Evolutionary conservation across 1,139 yeast genomes (phyloP).

Genomic region (Scheffersomyces titani): DNA sequence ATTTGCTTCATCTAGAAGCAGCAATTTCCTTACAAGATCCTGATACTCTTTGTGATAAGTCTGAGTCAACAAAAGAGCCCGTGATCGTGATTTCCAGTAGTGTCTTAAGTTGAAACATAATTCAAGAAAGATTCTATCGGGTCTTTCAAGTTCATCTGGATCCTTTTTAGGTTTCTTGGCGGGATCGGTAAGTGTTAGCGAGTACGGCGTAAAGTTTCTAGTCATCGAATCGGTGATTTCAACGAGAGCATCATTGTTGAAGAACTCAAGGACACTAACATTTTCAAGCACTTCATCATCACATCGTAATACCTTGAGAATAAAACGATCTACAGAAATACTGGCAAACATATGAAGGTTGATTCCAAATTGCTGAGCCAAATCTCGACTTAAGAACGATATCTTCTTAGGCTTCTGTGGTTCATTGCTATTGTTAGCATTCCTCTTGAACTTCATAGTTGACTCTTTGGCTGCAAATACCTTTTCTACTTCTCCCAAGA

Average conservation of each 20-base stretch:
- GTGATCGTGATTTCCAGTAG: constrained; percentile 88
- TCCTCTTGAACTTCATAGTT: constrained; percentile 42
- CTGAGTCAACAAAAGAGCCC: constrained; percentile 66
- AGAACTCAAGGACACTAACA: constrained; percentile 76
- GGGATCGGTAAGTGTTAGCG: constrained; percentile 47
- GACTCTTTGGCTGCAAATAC: constrained; percentile 70
- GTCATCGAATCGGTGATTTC: constrained; percentile 70
- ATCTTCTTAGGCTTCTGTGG: constrained; percentile 44
- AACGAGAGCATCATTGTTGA: constrained; percentile 68
- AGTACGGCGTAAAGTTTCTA: constrained; percentile 73
- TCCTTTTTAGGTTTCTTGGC: constrained; percentile 53
- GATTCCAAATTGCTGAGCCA: constrained; percentile 86
- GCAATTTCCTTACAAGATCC: constrained; percentile 65
- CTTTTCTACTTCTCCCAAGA: constrained; percentile 74
- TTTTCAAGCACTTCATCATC: constrained; percentile 69
- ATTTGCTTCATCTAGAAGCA: constrained; percentile 67
- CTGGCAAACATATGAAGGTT: constrained; percentile 79
- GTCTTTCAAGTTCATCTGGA: constrained; percentile 67
- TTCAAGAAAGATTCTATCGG: constrained; percentile 79
- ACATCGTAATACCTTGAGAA: constrained; percentile 68
- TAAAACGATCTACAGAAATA: constrained; percentile 61
- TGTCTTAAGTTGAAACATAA: constrained; percentile 74
- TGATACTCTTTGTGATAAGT: constrained; percentile 75
- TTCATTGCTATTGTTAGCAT: constrained; percentile 15
- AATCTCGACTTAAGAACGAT: constrained; percentile 71